phyloP scores from a whole-genome alignment of 2,329 filamentous ascomycete species.

The Lasiodiplodia sp. region DNA sequence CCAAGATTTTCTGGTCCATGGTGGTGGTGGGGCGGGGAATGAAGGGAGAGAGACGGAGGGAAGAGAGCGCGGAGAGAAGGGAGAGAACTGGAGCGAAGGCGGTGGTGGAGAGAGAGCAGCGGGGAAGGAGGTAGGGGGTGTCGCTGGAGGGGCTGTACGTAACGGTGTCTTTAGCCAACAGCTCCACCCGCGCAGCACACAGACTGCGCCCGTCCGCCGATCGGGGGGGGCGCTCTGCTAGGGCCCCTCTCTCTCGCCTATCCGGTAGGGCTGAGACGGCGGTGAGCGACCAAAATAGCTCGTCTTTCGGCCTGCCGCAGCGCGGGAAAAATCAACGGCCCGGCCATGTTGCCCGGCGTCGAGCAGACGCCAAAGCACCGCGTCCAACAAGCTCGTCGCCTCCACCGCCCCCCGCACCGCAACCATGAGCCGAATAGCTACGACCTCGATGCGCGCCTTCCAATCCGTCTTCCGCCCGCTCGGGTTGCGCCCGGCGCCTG shows the following conservation, averaged over 20 bases:
- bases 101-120: slow-evolving; percentile 16
- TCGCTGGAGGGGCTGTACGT: slow-evolving; percentile 19
- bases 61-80: slow-evolving; percentile 9
- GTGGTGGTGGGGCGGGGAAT: slow-evolving; percentile 5
- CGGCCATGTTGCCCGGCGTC: slow-evolving; percentile 3
- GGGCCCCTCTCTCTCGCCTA: slow-evolving; percentile 10
- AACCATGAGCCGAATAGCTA: slow-evolving; percentile 22
- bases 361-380: slow-evolving; percentile 2
- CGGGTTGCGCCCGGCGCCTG: background rate
- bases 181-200: slow-evolving; percentile 26
- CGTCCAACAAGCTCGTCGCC: background rate
- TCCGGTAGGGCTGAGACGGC: slow-evolving; percentile 28
- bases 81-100: slow-evolving; percentile 6
- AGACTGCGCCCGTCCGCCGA: slow-evolving; percentile 19
- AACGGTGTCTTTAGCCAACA: slow-evolving; percentile 16
- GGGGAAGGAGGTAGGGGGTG: slow-evolving; percentile 27
- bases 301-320: background rate
- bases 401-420: background rate
- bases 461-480: slow-evolving; percentile 28
- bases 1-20: slow-evolving; percentile 37
- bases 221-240: slow-evolving; percentile 21
- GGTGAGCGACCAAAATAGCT: slow-evolving; percentile 26
- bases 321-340: slow-evolving; percentile 29
- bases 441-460: slow-evolving; percentile 27
- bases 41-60: background rate